phyloP scores from a whole-genome alignment of 164 flowering plant species.

The Liquidambar formosana region DNA sequence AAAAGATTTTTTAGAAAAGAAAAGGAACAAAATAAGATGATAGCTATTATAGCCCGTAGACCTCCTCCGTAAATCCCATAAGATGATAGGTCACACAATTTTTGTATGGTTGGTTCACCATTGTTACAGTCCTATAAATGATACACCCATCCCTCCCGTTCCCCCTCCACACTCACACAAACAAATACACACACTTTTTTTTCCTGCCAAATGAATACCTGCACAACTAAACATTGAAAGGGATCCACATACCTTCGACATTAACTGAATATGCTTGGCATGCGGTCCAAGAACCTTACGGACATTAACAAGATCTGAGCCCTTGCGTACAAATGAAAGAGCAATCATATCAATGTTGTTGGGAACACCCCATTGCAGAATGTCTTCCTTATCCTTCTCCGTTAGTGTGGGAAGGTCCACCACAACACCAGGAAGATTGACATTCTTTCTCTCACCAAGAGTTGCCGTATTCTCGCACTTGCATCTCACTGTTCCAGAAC shows the following conservation, averaged over 20 bases:
- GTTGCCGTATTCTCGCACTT: slow-evolving; percentile 80
- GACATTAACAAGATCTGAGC: slow-evolving; percentile 83
- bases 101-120: neutral
- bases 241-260: slow-evolving; percentile 67
- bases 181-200: neutral
- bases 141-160: no score
- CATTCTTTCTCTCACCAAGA: slow-evolving; percentile 83
- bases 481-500: slow-evolving; percentile 73
- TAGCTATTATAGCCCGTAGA: neutral
- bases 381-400: slow-evolving; percentile 86
- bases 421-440: slow-evolving; percentile 85
- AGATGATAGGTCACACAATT: neutral
- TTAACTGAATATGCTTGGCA: slow-evolving; percentile 64
- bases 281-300: slow-evolving; percentile 80
- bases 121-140: neutral
- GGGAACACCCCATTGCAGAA: slow-evolving; percentile 81
- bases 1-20: no score
- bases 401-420: slow-evolving; percentile 90
- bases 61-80: neutral
- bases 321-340: slow-evolving; percentile 86
- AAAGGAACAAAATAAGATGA: no score
- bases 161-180: neutral
- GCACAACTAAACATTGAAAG: neutral
- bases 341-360: slow-evolving; percentile 89
- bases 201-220: neutral